Evolutionary conservation across 2,329 filamentous ascomycete species (phyloP), one percentile per base, ranked within the genome.

Genomic region (Rutstroemia sp.): DNA sequence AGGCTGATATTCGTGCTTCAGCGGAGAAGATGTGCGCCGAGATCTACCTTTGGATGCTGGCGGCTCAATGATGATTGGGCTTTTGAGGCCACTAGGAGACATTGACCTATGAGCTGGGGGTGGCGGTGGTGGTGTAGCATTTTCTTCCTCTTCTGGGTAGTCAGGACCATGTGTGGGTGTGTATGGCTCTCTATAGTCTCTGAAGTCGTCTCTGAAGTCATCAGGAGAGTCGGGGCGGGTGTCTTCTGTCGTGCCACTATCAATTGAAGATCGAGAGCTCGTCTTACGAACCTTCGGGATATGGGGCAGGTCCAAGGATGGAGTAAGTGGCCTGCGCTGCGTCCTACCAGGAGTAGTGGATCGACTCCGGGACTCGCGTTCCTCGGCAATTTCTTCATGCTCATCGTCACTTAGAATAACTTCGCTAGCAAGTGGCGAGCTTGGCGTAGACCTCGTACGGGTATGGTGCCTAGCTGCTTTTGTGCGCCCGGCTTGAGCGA

Each of bases 1-100:
- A 14, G 92, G 92, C 60, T 92, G 86, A 66, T 96, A 99, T 73
- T 99, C 92, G 68, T 97, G 92, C 74, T 99, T 99, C 50, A 99
- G 76, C 0, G 94, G 94, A 1, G 94, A 99, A 0, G 94, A 97
- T 1, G 84, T 87, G 17, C 91, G 83, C 46, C 92, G 83, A 67
- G 86, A 81, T 21, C 54, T 65, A 8, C 47, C 56, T 44, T 60
- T 62, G n/a, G 64, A 59, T 5, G 62, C 63, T 7, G 62, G 59
- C 8, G 58, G 60, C 7, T 68, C 66, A 30, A 68, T 57, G 9
- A 61, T 49, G 34, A 64, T 61, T 17, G 57, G 45, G 4, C 58
- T 65, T 68, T 73, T 68, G 60, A 74, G 65, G 56, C 72, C 63
- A 64, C 70, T 64, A 74, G 84, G 66, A 70, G 84, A 65, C 25